Evolutionary conservation across 2,329 filamentous ascomycete genomes (phyloP).

Genomic region (Botryotinia narcissicola): DNA sequence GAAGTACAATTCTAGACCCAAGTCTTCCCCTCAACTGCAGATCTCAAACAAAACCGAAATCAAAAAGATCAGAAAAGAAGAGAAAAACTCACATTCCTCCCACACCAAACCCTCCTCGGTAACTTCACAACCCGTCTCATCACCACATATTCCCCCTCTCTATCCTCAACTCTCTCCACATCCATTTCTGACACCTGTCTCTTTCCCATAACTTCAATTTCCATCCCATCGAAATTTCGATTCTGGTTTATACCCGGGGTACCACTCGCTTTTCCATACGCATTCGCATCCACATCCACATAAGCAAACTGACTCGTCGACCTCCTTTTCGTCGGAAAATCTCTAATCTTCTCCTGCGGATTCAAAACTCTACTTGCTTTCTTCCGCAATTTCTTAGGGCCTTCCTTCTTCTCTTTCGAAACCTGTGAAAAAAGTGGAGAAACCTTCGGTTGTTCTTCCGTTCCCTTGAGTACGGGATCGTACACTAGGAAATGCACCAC

Average conservation of each 20-base stretch:
- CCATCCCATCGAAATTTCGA: background rate
- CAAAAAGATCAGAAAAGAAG: background rate
- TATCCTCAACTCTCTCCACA: background rate
- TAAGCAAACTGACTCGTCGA: background rate
- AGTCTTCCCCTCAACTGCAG: background rate
- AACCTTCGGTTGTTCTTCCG: background rate
- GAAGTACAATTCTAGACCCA: too few relatives aligned
- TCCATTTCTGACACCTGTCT: background rate
- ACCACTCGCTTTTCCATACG: background rate
- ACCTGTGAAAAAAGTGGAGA: background rate
- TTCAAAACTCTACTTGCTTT: background rate
- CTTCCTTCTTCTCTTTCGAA: background rate
- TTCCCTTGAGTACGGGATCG: background rate
- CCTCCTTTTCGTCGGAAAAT: background rate
- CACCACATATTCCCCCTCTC: constrained; percentile 10
- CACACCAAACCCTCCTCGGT: constrained; percentile 19
- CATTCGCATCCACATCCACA: background rate
- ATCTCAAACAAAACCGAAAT: background rate
- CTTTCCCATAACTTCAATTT: background rate
- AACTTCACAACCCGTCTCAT: constrained; percentile 14
- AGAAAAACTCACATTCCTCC: constrained; percentile 18
- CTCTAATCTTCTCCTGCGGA: background rate
- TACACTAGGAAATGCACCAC: constrained; percentile 18
- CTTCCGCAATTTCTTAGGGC: background rate
- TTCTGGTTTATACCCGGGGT: background rate